Percentiles rank a stretch among this genome's conserved stretches.
Evolutionary conservation across 2,329 filamentous ascomycete genomes (phyloP).

Genomic region (Cordyceps cicadae): DNA sequence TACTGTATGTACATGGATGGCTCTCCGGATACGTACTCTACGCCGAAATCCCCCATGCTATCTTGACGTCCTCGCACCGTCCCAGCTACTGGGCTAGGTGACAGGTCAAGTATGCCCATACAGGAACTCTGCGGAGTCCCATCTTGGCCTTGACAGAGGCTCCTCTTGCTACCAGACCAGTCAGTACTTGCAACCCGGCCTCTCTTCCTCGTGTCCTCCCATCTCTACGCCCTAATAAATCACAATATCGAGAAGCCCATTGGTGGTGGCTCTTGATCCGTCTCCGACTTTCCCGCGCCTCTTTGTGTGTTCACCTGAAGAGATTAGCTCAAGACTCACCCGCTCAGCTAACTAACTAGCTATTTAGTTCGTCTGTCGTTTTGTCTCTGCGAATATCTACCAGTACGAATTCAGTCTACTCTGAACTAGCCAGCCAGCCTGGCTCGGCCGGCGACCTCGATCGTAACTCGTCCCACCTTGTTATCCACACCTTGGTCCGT

Average conservation of each 20-base stretch:
- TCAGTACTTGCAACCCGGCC: neutral
- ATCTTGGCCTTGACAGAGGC: neutral
- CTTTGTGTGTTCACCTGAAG: neutral
- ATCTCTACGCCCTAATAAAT: neutral
- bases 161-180: neutral
- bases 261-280: neutral
- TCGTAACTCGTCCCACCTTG: slow-evolving; percentile 9
- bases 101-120: slow-evolving; percentile 3
- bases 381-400: neutral
- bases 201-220: neutral
- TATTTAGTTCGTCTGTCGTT: neutral
- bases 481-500: neutral
- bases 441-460: slow-evolving; percentile 4
- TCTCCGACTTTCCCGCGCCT: neutral
- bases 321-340: neutral
- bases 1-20: neutral
- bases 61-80: neutral
- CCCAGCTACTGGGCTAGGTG: slow-evolving; percentile 3
- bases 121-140: neutral
- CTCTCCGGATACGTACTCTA: neutral
- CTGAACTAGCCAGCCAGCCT: neutral
- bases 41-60: neutral
- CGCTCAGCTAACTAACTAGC: neutral
- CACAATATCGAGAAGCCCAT: neutral
- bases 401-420: neutral